These are phyloP conservation scores for Fonsecaea pugnacius DNA, from an alignment of 2,329 filamentous ascomycete species.

Conservation along the genomic window DNA sequence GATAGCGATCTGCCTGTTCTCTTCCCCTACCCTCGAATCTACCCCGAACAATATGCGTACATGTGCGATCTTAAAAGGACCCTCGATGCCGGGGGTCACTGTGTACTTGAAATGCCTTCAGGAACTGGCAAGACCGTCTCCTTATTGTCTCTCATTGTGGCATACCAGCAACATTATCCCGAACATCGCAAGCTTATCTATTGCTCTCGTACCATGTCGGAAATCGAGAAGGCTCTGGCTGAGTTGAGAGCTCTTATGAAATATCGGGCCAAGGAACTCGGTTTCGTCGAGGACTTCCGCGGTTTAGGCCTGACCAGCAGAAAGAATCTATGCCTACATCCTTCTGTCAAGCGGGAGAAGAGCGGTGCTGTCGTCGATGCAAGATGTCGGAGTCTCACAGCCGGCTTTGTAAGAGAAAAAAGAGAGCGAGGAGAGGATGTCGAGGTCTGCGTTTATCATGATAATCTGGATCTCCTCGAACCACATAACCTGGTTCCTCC, in stretches of 20 bases:
- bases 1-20: conserved; percentile 68
- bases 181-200: conserved; percentile 97
- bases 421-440: conserved; percentile 94
- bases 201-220: conserved; percentile 99
- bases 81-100: conserved; percentile 91
- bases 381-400: conserved; percentile 91
- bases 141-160: conserved; percentile 89
- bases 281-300: conserved; percentile 87
- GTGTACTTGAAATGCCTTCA: conserved; percentile 98
- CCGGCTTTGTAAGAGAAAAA: conserved; percentile 96
- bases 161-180: conserved; percentile 92
- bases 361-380: conserved; percentile 93
- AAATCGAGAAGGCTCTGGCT: conserved; percentile 95
- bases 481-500: conserved; percentile 93
- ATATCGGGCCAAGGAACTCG: conserved; percentile 87
- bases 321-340: conserved; percentile 96
- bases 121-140: conserved; percentile 98
- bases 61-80: conserved; percentile 88
- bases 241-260: conserved; percentile 94
- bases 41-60: conserved; percentile 76
- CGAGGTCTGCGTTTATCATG: conserved; percentile 92
- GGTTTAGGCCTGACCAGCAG: conserved; percentile 91
- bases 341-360: conserved; percentile 94
- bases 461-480: conserved; percentile 93
- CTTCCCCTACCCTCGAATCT: conserved; percentile 75